Base-by-base conservation (phyloP, 371 early-diverging fungal genomes). In the Racocetra persica region DNA sequence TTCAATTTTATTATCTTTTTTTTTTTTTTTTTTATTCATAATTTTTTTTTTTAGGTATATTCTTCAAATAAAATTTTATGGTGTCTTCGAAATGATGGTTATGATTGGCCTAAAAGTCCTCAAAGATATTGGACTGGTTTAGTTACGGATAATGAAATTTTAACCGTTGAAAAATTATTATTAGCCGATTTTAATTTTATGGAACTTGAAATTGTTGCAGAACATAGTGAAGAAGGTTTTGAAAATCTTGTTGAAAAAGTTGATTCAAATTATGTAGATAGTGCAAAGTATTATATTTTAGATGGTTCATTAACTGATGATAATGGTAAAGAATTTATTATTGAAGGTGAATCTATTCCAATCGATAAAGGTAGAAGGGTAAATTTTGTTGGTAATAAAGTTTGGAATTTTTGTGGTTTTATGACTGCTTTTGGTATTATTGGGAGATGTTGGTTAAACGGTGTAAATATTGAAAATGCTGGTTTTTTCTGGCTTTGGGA, bases 401-500 rank as follows among this genome's bases (percentile, higher is more conserved):
- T 38, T 16, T 38, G 70, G 32, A 32, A 73, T 6, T 73, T 55
- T 55, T 73, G 20, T 55, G 74, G 74, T 8, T 73, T 32, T 57
- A 36, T 73, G 36, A 57, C 74, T 11, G 57, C 74, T 32, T 73
- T 26, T 73, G 74, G 74, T 20, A 38, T 73, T 55, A 57, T 55
- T 73, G 74, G 74, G 5, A 73, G 38, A 28, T 73, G 32, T 57
- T 57, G 74, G 74, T 7, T 13, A 14, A 28, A 28, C 16, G 28
- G 20, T 55, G 20, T 32, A 16, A n/a, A 16, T 18, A 18, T 69
- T 69, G 55, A 73, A 13, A 32, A 28, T 55, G 52, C 74, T 3
- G 55, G 41, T 41, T 73, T 73, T 36, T 73, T 73, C 32, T 73
- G 74, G 74, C 41, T 73, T 55, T 73, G 74, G 74, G 57, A 57